Evolutionary conservation across 257 asterid species (phyloP), one percentile per base, ranked within the genome.

Genomic region (Oldenlandia corymbosa): DNA sequence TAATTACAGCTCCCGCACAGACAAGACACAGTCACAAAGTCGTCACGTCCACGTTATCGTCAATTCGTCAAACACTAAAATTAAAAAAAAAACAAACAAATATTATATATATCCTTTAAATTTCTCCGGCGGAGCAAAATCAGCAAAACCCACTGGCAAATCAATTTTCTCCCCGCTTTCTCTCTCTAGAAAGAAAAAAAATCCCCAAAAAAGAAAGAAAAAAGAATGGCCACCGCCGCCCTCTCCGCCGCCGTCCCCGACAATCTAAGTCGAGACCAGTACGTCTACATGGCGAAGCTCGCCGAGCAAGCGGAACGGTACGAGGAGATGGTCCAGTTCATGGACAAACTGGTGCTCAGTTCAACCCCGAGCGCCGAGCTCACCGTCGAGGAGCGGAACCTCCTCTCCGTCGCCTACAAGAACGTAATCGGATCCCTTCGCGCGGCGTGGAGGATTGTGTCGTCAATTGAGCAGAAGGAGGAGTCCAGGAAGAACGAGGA

Each of bases 301-400:
- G 81, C 84, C 21, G 84, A 79, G 64, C 84, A 79, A 68, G 84
- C 84, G 27, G 84, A 79, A 57, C 76, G 84, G 9, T 79, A 79
- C 59, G 84, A 79, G 39, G 84, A 79, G 66, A 79, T 79, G 84
- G 84, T 79, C n/a, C 67, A 69, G 55, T 79, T 69, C 79, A 79
- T 79, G 84, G 79, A 79, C 76, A 79, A 75, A 59, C 76, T 79
- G 1, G 84, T 79, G 16, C 70, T 79, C 26, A 43, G 60, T 16
- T 72, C 74, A 8, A 79, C 81, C 1, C 84, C 84, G 1, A n/a
- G 49, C 45, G 61, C 73, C 21, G 84, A 79, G 41, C 73, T 79
- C 24, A 79, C 84, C 8, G 78, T 79, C 34, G 84, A 79, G 60
- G 84, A 79, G 64, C 73, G 84, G 4, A 79, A 79, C 76, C 81